A percentile compares a stretch with the other conserved stretches of the same genome.
phyloP scores from a whole-genome alignment of 495 filamentous ascomycete species.

The Viridothelium virens region DNA sequence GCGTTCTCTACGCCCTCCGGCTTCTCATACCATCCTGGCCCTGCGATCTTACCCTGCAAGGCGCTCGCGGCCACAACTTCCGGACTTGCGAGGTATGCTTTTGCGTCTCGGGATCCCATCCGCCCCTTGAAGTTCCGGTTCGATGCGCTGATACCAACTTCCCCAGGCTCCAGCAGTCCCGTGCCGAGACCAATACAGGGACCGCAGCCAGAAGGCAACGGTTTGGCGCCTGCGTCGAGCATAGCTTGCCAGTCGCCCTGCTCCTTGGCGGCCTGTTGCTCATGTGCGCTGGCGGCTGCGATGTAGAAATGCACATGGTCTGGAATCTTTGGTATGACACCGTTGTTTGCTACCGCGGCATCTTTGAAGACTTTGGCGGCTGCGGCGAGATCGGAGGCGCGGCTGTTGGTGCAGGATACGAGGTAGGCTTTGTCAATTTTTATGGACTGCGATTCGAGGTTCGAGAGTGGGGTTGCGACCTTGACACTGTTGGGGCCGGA shows the following conservation, averaged over 20 bases:
- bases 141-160: conserved; percentile 80
- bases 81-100: conserved; percentile 82
- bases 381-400: conserved; percentile 72
- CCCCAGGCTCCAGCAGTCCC: conserved; percentile 73
- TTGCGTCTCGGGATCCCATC: conserved; percentile 76
- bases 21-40: conserved; percentile 72
- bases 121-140: conserved; percentile 94
- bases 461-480: conserved; percentile 64
- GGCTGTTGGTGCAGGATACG: conserved; percentile 83
- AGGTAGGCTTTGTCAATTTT: conserved; percentile 80
- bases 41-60: conserved; percentile 64
- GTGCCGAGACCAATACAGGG: conserved; percentile 87
- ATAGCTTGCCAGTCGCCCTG: conserved; percentile 83
- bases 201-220: conserved; percentile 73
- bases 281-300: conserved; percentile 72
- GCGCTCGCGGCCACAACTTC: conserved; percentile 90
- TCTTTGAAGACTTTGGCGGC: conserved; percentile 85
- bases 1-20: conserved; percentile 55
- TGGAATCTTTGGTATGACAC: conserved; percentile 63
- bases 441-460: conserved; percentile 67
- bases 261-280: conserved; percentile 72
- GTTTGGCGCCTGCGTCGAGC: conserved; percentile 67
- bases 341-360: conserved; percentile 49
- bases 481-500: conserved; percentile 92
- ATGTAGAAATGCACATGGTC: conserved; percentile 81